Evolutionary conservation across 352 stramenopile species (phyloP).

Genomic region (Phytopythium boreale): DNA sequence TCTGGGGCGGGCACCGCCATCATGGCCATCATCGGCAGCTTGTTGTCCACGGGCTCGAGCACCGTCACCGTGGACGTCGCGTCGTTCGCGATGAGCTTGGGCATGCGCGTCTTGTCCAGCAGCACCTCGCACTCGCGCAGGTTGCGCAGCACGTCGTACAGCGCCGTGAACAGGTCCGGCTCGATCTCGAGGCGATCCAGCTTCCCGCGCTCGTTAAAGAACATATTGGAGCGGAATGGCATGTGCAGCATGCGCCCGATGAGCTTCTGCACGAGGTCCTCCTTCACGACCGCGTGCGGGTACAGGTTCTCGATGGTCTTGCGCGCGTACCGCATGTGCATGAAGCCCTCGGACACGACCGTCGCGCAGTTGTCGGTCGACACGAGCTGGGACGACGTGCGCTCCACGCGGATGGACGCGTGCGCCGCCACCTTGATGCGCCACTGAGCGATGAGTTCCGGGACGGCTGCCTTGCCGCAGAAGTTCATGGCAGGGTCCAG

Average conservation of each 20-base stretch:
- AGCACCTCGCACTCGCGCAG: conserved; percentile 37
- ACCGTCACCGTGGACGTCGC: neutral
- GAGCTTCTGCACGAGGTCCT: conserved; percentile 40
- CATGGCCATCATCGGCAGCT: neutral
- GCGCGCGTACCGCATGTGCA: conserved; percentile 44
- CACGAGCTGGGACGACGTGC: conserved; percentile 23
- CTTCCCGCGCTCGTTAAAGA: conserved; percentile 32
- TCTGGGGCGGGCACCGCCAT: neutral
- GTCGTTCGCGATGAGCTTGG: conserved; percentile 3
- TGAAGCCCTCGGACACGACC: conserved; percentile 23
- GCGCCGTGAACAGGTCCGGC: conserved; percentile 35
- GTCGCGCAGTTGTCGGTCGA: conserved; percentile 22
- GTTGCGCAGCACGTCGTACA: conserved; percentile 33
- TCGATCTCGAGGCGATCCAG: conserved; percentile 34
- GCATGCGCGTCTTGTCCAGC: conserved; percentile 16
- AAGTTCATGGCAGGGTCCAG: conserved; percentile 25
- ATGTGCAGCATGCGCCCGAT: conserved; percentile 40
- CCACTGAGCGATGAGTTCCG: conserved; percentile 27
- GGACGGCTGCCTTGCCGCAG: conserved; percentile 15
- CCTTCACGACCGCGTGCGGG: conserved; percentile 30
- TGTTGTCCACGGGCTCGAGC: neutral
- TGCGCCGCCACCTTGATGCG: conserved; percentile 28
- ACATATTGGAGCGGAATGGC: conserved; percentile 36
- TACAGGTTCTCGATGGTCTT: conserved; percentile 47
- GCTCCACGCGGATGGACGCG: conserved; percentile 27